Evolutionary conservation across 495 filamentous ascomycete species (phyloP).

Genomic region (Aspergillus diversus): DNA sequence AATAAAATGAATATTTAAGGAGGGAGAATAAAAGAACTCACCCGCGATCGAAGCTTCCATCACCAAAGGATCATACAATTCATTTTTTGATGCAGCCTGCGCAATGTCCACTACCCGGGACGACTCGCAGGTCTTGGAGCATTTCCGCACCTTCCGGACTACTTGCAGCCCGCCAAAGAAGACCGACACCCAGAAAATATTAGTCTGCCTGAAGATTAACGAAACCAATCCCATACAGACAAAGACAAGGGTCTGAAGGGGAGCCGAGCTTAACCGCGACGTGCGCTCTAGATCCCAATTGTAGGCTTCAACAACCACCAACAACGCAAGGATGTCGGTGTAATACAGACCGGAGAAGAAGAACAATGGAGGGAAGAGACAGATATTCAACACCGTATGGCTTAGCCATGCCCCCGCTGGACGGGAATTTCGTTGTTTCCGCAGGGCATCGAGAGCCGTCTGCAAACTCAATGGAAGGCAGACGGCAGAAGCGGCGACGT

Average conservation of each 20-base stretch:
- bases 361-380: constrained; percentile 86
- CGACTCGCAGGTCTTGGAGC: constrained; percentile 30
- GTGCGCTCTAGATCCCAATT: constrained; percentile 57
- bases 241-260: constrained; percentile 42
- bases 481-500: constrained; percentile 40
- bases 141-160: constrained; percentile 47
- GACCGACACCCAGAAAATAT: constrained; percentile 91
- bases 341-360: constrained; percentile 96
- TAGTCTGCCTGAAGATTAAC: constrained; percentile 86
- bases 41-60: constrained; percentile 59
- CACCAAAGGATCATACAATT: constrained; percentile 68
- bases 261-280: constrained; percentile 14
- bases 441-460: constrained; percentile 40
- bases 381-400: constrained; percentile 78
- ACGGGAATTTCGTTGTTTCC: constrained; percentile 43
- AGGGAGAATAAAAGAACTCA: constrained; percentile 31
- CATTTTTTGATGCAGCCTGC: constrained; percentile 46
- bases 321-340: constrained; percentile 72
- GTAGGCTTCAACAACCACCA: constrained; percentile 69
- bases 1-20: no score
- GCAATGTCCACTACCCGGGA: constrained; percentile 33
- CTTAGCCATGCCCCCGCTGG: constrained; percentile 44
- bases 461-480: constrained; percentile 50
- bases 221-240: constrained; percentile 60
- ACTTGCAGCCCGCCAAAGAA: constrained; percentile 80